Base-by-base conservation (phyloP, 768 basidiomycete genomes). In the Suillus subluteus region DNA sequence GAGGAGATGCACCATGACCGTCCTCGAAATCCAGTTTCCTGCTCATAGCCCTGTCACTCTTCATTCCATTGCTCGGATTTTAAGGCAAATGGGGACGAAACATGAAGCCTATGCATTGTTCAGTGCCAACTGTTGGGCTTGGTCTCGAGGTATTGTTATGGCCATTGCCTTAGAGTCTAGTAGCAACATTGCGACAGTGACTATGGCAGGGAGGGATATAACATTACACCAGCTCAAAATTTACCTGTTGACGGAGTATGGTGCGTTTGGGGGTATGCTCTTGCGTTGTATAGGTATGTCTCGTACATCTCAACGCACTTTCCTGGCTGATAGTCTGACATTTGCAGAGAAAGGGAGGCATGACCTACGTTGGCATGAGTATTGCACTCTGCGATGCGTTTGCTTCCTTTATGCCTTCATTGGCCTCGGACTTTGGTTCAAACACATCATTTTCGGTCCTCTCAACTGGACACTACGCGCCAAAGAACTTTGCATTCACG, bases 111-210 rank as follows among this genome's bases (percentile, higher is more conserved):
- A 59, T 41, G 58, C 58, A 1, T 59, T 59, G 16, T 59, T 59
- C 26, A 59, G 58, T 30, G 58, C 58, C 26, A 59, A 59, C 6
- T 59, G 58, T 26, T 59, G 58, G 58, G 58, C 58, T 18, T 59
- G 58, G 58, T 59, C 58, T 59, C 58, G 58, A 59, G 23, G 40
- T 13, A 41, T 59, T 18, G 58, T 21, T 30, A 12, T 59, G 58
- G 26, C 40, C 38, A 18, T 59, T 30, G 58, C 23, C 5, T 18
- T 59, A 12, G 58, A 41, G 26, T 59, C 40, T 26, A 18, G 58
- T 11, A 59, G 58, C 1, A 41, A 59, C 23, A 6, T 59, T 5
- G 23, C 41, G 23, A 59, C 23, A 41, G 58, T 59, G 58, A 59
- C 26, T 6, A 59, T 59, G 40, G 12, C 11, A 30, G 58, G 40